These are phyloP conservation scores for Asterophora lycoperdoides DNA, from an alignment of 768 basidiomycete species.

Conservation along the genomic window DNA sequence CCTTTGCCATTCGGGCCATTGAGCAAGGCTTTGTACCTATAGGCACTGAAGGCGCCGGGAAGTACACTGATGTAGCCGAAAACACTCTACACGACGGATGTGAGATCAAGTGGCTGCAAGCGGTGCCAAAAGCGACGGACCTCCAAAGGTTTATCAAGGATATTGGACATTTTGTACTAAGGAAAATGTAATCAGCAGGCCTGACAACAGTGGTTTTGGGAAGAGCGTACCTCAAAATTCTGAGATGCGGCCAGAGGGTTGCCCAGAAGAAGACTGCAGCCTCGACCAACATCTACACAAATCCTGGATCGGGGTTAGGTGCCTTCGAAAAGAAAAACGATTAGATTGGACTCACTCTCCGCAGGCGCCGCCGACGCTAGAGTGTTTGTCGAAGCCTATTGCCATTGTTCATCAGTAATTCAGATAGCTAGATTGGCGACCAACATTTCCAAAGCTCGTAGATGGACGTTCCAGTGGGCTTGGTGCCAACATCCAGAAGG, in stretches of 20 bases:
- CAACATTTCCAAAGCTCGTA: conserved; percentile 95
- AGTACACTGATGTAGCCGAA: conserved; percentile 86
- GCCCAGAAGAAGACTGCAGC: conserved; percentile 62
- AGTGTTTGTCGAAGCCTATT: conserved; percentile 73
- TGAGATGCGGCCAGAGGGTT: conserved; percentile 89
- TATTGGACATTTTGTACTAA: conserved; percentile 93
- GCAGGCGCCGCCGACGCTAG: conserved; percentile 89
- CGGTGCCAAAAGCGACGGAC: conserved; percentile 31
- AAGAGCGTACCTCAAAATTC: conserved; percentile 72
- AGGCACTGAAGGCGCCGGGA: conserved; percentile 90
- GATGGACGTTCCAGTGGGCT: conserved; percentile 90
- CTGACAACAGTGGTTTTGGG: not conserved
- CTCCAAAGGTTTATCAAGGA: conserved; percentile 94
- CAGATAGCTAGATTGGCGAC: conserved; percentile 12
- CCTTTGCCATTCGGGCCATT: conserved; percentile 88
- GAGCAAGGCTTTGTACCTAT: conserved; percentile 81
- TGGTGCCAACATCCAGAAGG: conserved; percentile 92
- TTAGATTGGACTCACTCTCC: conserved; percentile 60
- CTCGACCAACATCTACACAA: conserved; percentile 76
- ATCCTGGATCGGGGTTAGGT: conserved; percentile 43
- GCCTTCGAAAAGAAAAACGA: not conserved
- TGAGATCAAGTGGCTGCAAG: not conserved
- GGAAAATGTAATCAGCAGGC: conserved; percentile 3
- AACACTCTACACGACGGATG: conserved; percentile 46
- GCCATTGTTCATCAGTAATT: not conserved